A percentile compares a stretch with the other conserved stretches of the same genome.
Conservation (phyloP, 2,329 filamentous ascomycete genomes). For the Balansia obtecta region DNA sequence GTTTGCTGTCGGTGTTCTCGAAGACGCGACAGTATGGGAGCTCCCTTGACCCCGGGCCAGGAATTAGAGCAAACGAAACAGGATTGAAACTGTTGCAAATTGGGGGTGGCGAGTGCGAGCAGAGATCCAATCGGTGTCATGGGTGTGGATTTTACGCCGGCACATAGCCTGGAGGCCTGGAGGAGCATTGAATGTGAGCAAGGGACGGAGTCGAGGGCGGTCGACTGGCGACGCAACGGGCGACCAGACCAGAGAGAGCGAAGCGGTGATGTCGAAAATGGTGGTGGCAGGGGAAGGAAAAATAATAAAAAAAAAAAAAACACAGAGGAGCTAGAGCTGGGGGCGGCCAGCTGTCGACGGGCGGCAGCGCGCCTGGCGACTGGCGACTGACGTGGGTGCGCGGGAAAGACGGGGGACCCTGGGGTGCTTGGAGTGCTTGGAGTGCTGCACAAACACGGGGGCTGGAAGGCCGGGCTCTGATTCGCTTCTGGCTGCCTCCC, state of each 20-base stretch:
- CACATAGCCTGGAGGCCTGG: not conserved
- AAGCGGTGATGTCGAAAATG: slow-evolving; percentile 18
- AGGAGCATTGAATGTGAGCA: not conserved
- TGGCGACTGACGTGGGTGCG: no score
- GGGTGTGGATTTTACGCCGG: slow-evolving; percentile 2
- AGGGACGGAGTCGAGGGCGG: not conserved
- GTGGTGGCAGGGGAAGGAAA: slow-evolving; percentile 17
- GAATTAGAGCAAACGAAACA: not conserved
- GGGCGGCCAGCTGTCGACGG: not conserved
- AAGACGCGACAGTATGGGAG: no score
- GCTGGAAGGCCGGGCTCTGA: no score
- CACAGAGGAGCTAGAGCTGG: not conserved
- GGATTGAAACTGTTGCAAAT: not conserved
- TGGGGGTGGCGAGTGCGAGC: not conserved
- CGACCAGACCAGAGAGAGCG: not conserved
- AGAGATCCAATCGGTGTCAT: not conserved
- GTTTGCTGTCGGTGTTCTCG: no score
- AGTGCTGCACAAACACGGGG: no score
- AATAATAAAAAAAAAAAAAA: no score
- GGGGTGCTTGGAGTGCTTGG: not conserved
- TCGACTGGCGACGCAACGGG: not conserved
- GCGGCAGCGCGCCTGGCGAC: not conserved
- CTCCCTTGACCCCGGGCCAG: no score
- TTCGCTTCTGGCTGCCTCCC: no score
- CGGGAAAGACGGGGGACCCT: no score